Percentiles rank a stretch among this genome's conserved stretches.
phyloP scores from a whole-genome alignment of 352 stramenopile species.

The Phytophthora tubulina region DNA sequence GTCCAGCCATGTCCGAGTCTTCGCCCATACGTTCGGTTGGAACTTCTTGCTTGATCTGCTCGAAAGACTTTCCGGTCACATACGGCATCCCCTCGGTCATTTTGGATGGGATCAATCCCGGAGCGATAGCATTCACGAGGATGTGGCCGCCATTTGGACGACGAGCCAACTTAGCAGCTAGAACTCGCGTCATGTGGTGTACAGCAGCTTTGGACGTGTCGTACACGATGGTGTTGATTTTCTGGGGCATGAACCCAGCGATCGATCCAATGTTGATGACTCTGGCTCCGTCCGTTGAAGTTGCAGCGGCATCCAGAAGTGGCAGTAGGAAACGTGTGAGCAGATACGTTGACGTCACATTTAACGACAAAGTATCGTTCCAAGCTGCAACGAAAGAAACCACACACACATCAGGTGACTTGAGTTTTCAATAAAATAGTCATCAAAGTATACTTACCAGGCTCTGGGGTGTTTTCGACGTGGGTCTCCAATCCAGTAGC shows the following conservation, averaged over 20 bases:
- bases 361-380: constrained; percentile 93
- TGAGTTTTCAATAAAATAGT: background rate
- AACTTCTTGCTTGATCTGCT: constrained; percentile 75
- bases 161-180: constrained; percentile 91
- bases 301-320: constrained; percentile 81
- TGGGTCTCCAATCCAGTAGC: constrained; percentile 30
- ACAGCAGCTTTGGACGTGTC: constrained; percentile 95
- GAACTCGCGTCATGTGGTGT: constrained; percentile 93
- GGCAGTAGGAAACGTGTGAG: constrained; percentile 92
- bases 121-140: constrained; percentile 96
- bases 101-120: constrained; percentile 91
- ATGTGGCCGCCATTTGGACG: constrained; percentile 88
- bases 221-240: constrained; percentile 93
- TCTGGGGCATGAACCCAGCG: constrained; percentile 85
- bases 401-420: constrained; percentile 9
- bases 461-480: constrained; percentile 46
- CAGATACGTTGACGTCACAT: constrained; percentile 97
- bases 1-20: constrained; percentile 93
- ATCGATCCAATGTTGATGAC: constrained; percentile 86
- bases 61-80: constrained; percentile 54
- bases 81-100: constrained; percentile 90
- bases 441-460: constrained; percentile 30
- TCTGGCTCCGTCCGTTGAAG: constrained; percentile 53
- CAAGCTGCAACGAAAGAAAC: constrained; percentile 64
- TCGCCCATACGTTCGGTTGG: constrained; percentile 89